phyloP scores from a whole-genome alignment of 179 eudicot genomes.

The Beta corolliflora region DNA sequence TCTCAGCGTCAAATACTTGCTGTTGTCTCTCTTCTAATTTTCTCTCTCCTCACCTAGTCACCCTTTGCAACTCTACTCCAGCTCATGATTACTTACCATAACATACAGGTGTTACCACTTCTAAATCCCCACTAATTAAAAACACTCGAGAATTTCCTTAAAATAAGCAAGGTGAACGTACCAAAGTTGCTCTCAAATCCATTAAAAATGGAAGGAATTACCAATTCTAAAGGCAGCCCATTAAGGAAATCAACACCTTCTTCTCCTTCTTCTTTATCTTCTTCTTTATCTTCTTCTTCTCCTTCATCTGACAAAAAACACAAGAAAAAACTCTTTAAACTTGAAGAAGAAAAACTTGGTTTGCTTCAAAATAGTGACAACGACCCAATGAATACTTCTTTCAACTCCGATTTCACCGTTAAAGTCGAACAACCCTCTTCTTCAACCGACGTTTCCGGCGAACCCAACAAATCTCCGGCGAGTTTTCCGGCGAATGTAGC shows the following conservation, averaged over 20 bases:
- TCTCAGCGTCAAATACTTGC: background rate
- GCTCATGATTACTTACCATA: slow-evolving; percentile 2
- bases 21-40: background rate
- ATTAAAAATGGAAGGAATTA: slow-evolving; percentile 10
- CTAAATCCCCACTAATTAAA: background rate
- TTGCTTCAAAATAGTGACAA: slow-evolving; percentile 26
- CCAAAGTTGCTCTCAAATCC: background rate
- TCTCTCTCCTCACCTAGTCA: background rate
- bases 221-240: background rate
- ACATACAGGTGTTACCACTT: background rate
- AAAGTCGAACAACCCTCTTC: slow-evolving; percentile 21
- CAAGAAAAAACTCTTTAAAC: slow-evolving; percentile 15
- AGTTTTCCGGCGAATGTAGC: background rate
- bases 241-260: background rate
- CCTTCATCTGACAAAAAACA: background rate
- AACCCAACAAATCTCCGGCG: background rate
- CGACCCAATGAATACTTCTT: slow-evolving; percentile 34
- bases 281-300: background rate
- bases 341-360: slow-evolving; percentile 31
- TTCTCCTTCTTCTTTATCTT: no score
- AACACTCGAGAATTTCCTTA: background rate
- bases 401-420: slow-evolving; percentile 23
- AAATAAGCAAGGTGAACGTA: background rate
- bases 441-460: background rate
- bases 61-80: background rate